Conservation (phyloP, 768 basidiomycete species). For the Boletus bicolor region DNA sequence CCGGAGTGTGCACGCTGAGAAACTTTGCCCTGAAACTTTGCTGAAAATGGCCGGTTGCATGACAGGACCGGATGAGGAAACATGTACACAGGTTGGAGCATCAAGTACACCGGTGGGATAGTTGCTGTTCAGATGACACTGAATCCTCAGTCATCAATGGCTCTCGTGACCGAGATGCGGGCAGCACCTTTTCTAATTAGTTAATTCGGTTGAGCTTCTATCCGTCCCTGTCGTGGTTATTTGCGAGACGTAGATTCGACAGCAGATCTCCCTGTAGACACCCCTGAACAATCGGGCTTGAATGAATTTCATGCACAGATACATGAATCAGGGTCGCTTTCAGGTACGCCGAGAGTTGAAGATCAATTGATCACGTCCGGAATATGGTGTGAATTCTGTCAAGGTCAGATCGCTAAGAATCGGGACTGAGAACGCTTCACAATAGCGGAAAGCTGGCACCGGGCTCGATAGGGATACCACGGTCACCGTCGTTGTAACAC, state of each 20-base stretch:
- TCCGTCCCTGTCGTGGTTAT: slow-evolving; percentile 26
- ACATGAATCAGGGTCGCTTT: slow-evolving; percentile 28
- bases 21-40: slow-evolving; percentile 4
- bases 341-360: slow-evolving; percentile 17
- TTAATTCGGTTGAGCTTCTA: slow-evolving; percentile 10
- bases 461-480: slow-evolving; percentile 2
- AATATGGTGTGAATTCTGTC: background rate
- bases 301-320: slow-evolving; percentile 20
- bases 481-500: slow-evolving; percentile 8
- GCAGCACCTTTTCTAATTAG: slow-evolving; percentile 13
- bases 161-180: background rate
- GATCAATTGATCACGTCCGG: slow-evolving; percentile 15
- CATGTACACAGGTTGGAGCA: slow-evolving; percentile 4
- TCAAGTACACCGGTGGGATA: background rate
- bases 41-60: background rate
- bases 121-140: background rate
- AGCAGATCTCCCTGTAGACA: slow-evolving; percentile 16
- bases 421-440: background rate
- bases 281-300: slow-evolving; percentile 21
- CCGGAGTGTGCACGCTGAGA: background rate
- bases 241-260: slow-evolving; percentile 14
- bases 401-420: background rate
- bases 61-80: background rate
- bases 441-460: background rate
- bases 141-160: background rate